Evolutionary conservation across 495 filamentous ascomycete species (phyloP).

Genomic region (Trichoderma asperelloides): DNA sequence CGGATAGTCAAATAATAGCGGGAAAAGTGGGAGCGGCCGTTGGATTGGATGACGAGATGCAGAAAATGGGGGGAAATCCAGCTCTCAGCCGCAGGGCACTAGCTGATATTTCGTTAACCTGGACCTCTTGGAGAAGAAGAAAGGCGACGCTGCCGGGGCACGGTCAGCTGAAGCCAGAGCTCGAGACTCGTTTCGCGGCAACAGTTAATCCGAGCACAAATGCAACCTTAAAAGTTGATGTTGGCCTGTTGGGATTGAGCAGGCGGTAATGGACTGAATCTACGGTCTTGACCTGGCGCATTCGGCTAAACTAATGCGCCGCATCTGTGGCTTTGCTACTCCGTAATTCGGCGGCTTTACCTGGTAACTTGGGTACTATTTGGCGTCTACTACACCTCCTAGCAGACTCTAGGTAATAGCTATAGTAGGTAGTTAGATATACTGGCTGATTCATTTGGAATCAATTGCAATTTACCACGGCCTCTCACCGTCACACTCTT

Average conservation of each 20-base stretch:
- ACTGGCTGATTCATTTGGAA: too few species aligned
- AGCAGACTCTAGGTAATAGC: too few species aligned
- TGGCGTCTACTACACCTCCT: too few species aligned
- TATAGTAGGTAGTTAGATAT: too few species aligned
- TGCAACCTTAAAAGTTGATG: too few species aligned
- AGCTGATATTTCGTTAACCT: not conserved
- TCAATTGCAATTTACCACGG: too few species aligned
- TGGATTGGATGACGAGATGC: conserved; percentile 4
- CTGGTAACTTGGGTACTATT: too few species aligned
- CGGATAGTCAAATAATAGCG: conserved; percentile 5
- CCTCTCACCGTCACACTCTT: too few species aligned
- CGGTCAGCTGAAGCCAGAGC: not conserved
- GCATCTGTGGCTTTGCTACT: not conserved
- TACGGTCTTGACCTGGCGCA: not conserved
- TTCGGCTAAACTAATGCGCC: not conserved
- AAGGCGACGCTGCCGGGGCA: too few species aligned
- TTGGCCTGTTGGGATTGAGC: not conserved
- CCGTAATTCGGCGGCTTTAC: too few species aligned
- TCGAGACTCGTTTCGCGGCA: not conserved
- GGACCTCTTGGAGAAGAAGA: too few species aligned
- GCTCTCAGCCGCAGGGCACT: conserved; percentile 5
- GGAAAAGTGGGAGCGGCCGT: not conserved
- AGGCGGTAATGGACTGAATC: not conserved
- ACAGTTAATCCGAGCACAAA: conserved; percentile 6
- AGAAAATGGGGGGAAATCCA: not conserved